Evolutionary conservation across 257 asterid species (phyloP).

Genomic region (Solanum chilense): DNA sequence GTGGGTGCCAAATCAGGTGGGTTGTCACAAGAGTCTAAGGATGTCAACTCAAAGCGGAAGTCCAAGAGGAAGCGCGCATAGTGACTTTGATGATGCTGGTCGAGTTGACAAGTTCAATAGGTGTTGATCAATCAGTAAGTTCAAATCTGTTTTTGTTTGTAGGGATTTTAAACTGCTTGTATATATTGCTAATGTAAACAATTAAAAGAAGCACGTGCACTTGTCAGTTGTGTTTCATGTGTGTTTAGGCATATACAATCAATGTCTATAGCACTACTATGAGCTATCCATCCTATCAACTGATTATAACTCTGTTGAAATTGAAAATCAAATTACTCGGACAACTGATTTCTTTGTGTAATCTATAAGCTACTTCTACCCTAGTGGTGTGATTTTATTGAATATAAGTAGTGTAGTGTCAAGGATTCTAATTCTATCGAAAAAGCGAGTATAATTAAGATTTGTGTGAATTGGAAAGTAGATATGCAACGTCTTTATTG

Average conservation of each 20-base stretch:
- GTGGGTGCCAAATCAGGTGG: constrained; percentile 20
- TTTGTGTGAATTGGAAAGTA: neutral
- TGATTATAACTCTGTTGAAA: neutral
- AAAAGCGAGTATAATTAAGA: neutral
- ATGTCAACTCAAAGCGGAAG: constrained; percentile 7
- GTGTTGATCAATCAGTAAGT: neutral
- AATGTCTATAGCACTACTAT: neutral
- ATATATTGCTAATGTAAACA: neutral
- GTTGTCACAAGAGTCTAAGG: constrained; percentile 10
- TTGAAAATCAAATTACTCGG: neutral
- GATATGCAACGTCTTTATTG: neutral
- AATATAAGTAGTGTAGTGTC: neutral
- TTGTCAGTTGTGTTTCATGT: neutral
- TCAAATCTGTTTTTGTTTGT: neutral
- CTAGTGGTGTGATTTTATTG: neutral
- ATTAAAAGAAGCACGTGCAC: neutral
- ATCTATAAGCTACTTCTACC: neutral
- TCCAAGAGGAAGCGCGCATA: constrained; percentile 45
- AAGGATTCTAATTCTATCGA: neutral
- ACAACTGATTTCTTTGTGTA: neutral
- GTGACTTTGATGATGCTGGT: constrained; percentile 1
- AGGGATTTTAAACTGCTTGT: neutral
- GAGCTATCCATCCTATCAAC: neutral
- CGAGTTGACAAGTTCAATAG: neutral
- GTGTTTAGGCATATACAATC: neutral